These are phyloP conservation scores for Larix kaempferi DNA, from an alignment of 75 land plant genomes.

Conservation along the genomic window DNA sequence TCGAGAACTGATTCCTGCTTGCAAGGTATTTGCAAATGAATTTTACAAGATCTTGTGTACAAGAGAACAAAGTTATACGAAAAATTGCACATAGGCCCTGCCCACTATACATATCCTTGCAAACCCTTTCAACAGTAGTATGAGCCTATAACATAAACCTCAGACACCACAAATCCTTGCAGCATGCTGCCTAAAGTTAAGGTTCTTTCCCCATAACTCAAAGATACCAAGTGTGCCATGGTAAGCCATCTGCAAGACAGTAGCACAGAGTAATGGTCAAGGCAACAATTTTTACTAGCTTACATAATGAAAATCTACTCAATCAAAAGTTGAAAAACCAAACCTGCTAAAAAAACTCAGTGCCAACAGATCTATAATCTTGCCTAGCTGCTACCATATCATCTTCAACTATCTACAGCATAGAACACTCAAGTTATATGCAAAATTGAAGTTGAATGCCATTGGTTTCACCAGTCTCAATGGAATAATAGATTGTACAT, in stretches of 20 bases:
- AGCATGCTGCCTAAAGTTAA: constrained; percentile 48
- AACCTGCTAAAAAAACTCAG: constrained; percentile 77
- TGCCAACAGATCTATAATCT: constrained; percentile 61
- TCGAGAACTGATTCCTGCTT: no score
- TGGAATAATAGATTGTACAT: background rate
- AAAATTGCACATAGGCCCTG: no score
- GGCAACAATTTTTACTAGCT: no score
- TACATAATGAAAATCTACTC: background rate
- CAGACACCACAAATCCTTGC: constrained; percentile 29
- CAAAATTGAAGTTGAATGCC: background rate
- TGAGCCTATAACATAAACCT: background rate
- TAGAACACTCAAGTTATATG: background rate
- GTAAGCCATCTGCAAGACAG: constrained; percentile 68
- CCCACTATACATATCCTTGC: no score
- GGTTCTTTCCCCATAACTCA: constrained; percentile 72
- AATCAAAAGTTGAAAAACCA: background rate
- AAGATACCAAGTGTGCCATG: constrained; percentile 75
- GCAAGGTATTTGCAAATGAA: no score
- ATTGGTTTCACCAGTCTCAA: background rate
- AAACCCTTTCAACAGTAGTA: no score
- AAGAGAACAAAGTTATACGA: no score
- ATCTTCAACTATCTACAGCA: constrained; percentile 72
- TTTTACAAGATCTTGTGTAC: no score
- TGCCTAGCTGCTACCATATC: constrained; percentile 84
- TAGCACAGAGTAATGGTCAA: background rate